A percentile compares a stretch with the other conserved stretches of the same genome.
Evolutionary conservation across 305 asterid species (phyloP).

Genomic region (Plantago coronopus): DNA sequence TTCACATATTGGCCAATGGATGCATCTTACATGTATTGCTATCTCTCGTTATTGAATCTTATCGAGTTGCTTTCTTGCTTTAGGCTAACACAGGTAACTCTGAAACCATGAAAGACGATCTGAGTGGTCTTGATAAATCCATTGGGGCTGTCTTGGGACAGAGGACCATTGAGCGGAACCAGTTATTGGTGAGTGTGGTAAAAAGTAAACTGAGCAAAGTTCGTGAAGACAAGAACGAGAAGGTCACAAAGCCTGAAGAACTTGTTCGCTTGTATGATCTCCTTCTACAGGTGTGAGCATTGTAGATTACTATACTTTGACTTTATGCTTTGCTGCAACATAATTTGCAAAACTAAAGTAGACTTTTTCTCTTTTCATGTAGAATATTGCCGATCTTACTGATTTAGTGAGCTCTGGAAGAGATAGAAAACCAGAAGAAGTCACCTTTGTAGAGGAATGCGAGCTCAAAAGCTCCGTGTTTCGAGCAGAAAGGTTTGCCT

Average conservation of each 20-base stretch:
- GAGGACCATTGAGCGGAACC: slow-evolving; percentile 89
- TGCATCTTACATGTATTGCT: slow-evolving; percentile 1
- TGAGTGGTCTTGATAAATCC: slow-evolving; percentile 93
- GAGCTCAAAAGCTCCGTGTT: slow-evolving; percentile 62
- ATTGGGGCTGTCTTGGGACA: slow-evolving; percentile 82
- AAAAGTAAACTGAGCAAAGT: slow-evolving; percentile 73
- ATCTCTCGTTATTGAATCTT: slow-evolving; percentile 15
- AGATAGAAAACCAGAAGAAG: slow-evolving; percentile 83
- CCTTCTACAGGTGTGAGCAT: slow-evolving; percentile 56
- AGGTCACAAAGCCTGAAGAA: slow-evolving; percentile 87
- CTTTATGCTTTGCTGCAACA: slow-evolving; percentile 18
- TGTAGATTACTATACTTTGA: slow-evolving; percentile 4
- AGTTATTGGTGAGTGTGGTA: slow-evolving; percentile 73
- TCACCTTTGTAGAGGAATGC: slow-evolving; percentile 77
- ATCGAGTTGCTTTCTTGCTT: slow-evolving; percentile 28
- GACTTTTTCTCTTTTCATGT: slow-evolving; percentile 27
- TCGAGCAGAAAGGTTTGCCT: slow-evolving; percentile 79
- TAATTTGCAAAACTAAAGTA: slow-evolving; percentile 19
- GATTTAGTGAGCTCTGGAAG: slow-evolving; percentile 95
- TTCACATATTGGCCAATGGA: background rate
- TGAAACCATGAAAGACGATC: slow-evolving; percentile 82
- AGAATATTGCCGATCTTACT: slow-evolving; percentile 87
- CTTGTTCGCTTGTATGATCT: slow-evolving; percentile 87
- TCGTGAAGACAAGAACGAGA: slow-evolving; percentile 81
- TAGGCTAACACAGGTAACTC: slow-evolving; percentile 83